phyloP scores from a whole-genome alignment of 2,329 filamentous ascomycete genomes.

The Fusarium sp. region DNA sequence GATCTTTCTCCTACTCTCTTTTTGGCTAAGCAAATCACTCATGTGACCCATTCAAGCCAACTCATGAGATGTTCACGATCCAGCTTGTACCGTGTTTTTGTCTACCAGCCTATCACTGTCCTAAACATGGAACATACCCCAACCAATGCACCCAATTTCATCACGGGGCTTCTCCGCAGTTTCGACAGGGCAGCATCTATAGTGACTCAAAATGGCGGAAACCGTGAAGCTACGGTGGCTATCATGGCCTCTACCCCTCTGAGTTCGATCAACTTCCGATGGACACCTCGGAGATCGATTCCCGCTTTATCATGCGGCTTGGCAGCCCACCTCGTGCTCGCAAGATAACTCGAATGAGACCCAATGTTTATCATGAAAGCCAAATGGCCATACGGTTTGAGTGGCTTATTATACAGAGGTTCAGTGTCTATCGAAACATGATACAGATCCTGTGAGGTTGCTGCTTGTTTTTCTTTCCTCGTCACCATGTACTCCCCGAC shows the following conservation, averaged over 20 bases:
- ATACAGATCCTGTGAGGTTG: neutral
- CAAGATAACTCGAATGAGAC: constrained; percentile 25
- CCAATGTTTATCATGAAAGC: neutral
- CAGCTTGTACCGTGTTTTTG: neutral
- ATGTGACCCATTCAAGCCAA: neutral
- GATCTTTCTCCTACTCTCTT: neutral
- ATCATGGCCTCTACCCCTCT: constrained; percentile 3
- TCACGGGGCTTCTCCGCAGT: constrained; percentile 38
- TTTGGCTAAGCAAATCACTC: neutral
- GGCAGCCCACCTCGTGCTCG: constrained; percentile 17
- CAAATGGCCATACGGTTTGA: constrained; percentile 13
- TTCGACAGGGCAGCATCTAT: constrained; percentile 15
- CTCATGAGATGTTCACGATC: neutral
- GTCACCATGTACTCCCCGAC: constrained; percentile 13
- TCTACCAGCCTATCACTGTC: neutral
- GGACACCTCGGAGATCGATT: constrained; percentile 13
- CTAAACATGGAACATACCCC: constrained; percentile 9
- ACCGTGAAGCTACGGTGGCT: neutral
- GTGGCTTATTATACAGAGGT: constrained; percentile 13
- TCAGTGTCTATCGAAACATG: constrained; percentile 26
- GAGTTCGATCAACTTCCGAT: neutral
- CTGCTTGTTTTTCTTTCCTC: constrained; percentile 6
- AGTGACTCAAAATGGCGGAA: constrained; percentile 36
- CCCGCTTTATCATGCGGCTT: constrained; percentile 17
- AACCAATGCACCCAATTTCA: constrained; percentile 28